These are phyloP conservation scores for Neospermospora avenae DNA, from an alignment of 2,329 filamentous ascomycete genomes.

Conservation along the genomic window DNA sequence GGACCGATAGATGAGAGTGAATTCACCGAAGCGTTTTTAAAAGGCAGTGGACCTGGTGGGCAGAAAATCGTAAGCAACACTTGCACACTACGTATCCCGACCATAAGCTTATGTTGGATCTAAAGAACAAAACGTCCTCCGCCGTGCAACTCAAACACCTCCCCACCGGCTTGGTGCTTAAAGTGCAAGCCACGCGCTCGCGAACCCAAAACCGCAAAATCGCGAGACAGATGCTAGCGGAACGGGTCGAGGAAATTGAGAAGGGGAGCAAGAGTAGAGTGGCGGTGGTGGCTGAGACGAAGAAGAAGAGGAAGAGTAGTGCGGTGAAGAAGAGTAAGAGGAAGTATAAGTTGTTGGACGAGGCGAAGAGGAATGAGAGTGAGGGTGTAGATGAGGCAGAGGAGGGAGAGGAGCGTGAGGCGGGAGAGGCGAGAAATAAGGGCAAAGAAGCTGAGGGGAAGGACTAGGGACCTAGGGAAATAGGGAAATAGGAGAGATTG, in stretches of 20 bases:
- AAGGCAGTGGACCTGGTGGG: slow-evolving; percentile 87
- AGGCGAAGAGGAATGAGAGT: slow-evolving; percentile 22
- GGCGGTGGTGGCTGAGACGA: slow-evolving; percentile 59
- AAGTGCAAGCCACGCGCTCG: slow-evolving; percentile 88
- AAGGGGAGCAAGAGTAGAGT: slow-evolving; percentile 69
- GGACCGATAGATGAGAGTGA: slow-evolving; percentile 71
- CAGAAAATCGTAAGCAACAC: slow-evolving; percentile 75
- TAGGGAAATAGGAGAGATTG: no score
- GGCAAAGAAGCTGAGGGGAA: no score
- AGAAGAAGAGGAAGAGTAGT: slow-evolving; percentile 69
- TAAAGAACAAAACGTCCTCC: slow-evolving; percentile 89
- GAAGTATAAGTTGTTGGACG: slow-evolving; percentile 65
- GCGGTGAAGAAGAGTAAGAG: slow-evolving; percentile 76
- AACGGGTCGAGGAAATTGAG: slow-evolving; percentile 60
- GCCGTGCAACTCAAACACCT: slow-evolving; percentile 90
- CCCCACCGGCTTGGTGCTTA: slow-evolving; percentile 88
- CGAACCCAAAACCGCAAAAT: slow-evolving; percentile 83
- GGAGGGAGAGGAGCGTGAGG: not conserved
- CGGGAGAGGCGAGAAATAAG: not conserved
- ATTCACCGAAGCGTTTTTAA: slow-evolving; percentile 81
- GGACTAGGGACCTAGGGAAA: no score
- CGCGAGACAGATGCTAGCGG: slow-evolving; percentile 65
- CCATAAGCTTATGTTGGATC: not conserved
- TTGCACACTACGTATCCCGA: no score
- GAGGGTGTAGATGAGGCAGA: not conserved